Evolutionary conservation across 2,329 filamentous ascomycete genomes (phyloP).

Genomic region (Elsinoe arachidis): DNA sequence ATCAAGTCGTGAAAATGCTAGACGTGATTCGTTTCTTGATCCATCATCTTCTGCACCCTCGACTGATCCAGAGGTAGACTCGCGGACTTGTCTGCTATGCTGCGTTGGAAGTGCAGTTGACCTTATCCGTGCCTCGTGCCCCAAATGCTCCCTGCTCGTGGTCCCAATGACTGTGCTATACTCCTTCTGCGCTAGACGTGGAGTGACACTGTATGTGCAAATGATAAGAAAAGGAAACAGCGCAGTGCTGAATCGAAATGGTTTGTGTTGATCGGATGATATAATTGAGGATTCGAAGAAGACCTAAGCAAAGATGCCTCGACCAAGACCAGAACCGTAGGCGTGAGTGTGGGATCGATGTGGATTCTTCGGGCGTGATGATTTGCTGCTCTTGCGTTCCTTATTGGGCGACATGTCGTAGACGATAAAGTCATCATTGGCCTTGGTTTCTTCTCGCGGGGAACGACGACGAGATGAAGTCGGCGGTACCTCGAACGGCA

Average conservation of each 20-base stretch:
- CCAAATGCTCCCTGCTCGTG: neutral
- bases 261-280: neutral
- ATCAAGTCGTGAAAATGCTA: conserved; percentile 2
- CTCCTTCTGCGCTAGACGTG: conserved; percentile 12
- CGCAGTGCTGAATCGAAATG: neutral
- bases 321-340: conserved; percentile 2
- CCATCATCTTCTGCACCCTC: neutral
- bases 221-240: neutral
- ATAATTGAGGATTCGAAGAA: too few species aligned
- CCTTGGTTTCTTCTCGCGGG: neutral
- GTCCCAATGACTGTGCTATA: neutral
- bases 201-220: neutral
- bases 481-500: neutral
- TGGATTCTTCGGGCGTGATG: neutral
- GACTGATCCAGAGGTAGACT: neutral
- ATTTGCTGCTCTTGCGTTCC: conserved; percentile 3
- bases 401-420: conserved; percentile 1
- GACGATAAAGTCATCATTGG: neutral
- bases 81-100: neutral
- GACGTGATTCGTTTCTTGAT: neutral
- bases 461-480: neutral
- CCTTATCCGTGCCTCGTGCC: neutral
- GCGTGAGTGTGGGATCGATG: neutral
- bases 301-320: neutral
- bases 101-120: neutral